Base-by-base conservation (phyloP, 106 monocot species). In the Xerophyta viscosa region DNA sequence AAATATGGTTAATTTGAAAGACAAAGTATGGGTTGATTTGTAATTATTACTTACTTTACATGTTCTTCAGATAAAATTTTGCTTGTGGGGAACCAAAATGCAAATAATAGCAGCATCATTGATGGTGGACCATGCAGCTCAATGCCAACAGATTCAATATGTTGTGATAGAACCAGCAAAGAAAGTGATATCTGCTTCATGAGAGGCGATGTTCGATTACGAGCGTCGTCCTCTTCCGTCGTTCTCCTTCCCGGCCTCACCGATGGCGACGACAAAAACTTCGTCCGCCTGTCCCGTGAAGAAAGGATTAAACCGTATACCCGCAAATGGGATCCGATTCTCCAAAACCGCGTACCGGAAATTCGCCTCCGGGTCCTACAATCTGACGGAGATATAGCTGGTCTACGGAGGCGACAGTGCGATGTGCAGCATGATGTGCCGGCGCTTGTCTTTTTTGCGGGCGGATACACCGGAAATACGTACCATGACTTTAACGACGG, bases 381-480 rank as follows among this genome's bases (percentile, higher is more conserved):
- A n/a, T n/a, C n/a, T n/a, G n/a, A n/a, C n/a, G n/a, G n/a, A n/a
- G n/a, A n/a, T n/a, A n/a, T n/a, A n/a, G n/a, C n/a, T n/a, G n/a
- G n/a, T n/a, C n/a, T n/a, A n/a, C n/a, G n/a, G n/a, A n/a, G n/a
- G n/a, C n/a, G n/a, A n/a, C n/a, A n/a, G 12, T 87, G 87, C 46
- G 87, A 87, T 46, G 61, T 82, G 18, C 24, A 4, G 6, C 78
- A 82, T 60, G 33, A 62, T 19, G 81, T 47, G 29, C 71, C 82
- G 4, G 87, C 78, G 9, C 67, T 88, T 22, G 50, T 88, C 41
- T 88, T 88, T 75, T 82, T 74, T 41, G 70, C 75, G 14, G 87
- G 87, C 0, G 87, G 87, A 8, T 88, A 82, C 78, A 82, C 87
- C 4, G 87, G 87, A 15, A 88, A 88, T 54, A 43, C 79, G 15